Conservation (phyloP, 2,329 filamentous ascomycete genomes). For the Monilinia fructicola region DNA sequence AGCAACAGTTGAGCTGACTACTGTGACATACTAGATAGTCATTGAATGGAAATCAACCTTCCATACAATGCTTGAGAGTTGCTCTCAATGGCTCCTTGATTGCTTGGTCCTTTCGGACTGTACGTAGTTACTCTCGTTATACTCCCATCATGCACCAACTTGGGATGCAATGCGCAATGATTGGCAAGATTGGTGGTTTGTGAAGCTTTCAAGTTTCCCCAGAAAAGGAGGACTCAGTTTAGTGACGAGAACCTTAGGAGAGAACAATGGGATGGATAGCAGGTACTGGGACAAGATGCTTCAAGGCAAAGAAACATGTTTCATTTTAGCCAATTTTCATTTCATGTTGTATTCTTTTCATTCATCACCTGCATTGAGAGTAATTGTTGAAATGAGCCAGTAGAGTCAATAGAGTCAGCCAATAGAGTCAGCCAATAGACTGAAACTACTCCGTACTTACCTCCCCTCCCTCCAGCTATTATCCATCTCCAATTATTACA, state of each 20-base stretch:
- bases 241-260: neutral
- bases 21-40: neutral
- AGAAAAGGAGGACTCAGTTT: neutral
- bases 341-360: no score
- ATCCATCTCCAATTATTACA: no score
- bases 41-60: constrained; percentile 5
- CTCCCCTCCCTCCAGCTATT: no score
- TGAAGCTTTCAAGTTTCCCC: neutral
- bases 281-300: no score
- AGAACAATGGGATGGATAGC: no score
- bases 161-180: constrained; percentile 13
- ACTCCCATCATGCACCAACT: constrained; percentile 9
- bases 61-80: neutral
- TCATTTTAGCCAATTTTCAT: no score
- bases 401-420: no score
- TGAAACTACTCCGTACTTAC: no score
- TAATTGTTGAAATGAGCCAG: no score
- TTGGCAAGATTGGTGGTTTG: neutral
- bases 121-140: neutral
- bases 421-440: no score
- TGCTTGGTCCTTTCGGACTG: constrained; percentile 8
- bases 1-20: neutral
- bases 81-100: neutral
- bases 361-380: no score
- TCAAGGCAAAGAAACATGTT: no score